Conservation (phyloP, 495 filamentous ascomycete genomes). For the Aspergillus hancockii region DNA sequence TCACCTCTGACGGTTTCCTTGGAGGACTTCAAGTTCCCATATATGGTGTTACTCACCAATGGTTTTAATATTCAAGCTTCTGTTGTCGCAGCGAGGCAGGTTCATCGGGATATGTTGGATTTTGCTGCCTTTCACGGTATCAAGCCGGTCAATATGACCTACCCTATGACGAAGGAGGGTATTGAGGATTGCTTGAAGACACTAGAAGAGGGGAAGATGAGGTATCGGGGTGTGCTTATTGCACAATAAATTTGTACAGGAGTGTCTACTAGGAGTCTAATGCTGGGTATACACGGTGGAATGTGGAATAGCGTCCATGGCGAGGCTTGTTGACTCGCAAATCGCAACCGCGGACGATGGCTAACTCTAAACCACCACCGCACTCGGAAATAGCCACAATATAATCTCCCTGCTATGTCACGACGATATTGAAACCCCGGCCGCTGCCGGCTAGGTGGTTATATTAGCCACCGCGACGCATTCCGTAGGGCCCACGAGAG, state of each 20-base stretch:
- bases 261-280: too few species aligned
- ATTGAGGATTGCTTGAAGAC: conserved; percentile 53
- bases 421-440: too few species aligned
- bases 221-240: conserved; percentile 55
- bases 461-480: too few species aligned
- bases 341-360: too few species aligned
- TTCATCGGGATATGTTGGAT: conserved; percentile 56
- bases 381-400: too few species aligned
- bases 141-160: conserved; percentile 56
- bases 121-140: conserved; percentile 58
- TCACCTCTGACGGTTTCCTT: conserved; percentile 51
- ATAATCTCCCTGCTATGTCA: too few species aligned
- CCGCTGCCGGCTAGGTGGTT: too few species aligned
- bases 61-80: conserved; percentile 56
- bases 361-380: too few species aligned
- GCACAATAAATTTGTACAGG: conserved; percentile 16
- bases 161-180: conserved; percentile 56
- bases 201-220: conserved; percentile 56
- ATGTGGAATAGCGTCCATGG: too few species aligned
- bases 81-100: conserved; percentile 47
- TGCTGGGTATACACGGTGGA: too few species aligned
- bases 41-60: conserved; percentile 45
- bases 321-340: too few species aligned
- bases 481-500: too few species aligned
- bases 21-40: conserved; percentile 54